Conservation (phyloP, 1,139 yeast genomes). For the Pichia sp. region DNA sequence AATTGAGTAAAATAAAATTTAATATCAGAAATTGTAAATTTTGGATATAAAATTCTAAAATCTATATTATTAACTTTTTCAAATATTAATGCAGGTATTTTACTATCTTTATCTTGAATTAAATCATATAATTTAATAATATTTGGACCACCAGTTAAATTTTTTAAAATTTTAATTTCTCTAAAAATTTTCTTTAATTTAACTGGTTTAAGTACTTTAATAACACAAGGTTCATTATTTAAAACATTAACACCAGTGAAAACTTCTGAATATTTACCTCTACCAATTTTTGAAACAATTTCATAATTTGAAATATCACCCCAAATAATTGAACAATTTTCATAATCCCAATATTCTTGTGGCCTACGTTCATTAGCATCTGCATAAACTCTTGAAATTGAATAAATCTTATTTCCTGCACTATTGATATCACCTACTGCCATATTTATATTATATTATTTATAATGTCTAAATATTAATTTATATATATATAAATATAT, state of each 20-base stretch:
- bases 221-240: constrained; percentile 56
- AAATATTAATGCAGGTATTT: constrained; percentile 89
- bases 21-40: constrained; percentile 75
- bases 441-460: too few relatives aligned
- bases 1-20: constrained; percentile 86
- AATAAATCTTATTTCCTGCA: constrained; percentile 34
- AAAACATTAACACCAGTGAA: constrained; percentile 71
- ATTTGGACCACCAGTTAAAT: constrained; percentile 82
- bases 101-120: constrained; percentile 84
- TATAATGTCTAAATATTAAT: too few relatives aligned
- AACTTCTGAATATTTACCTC: constrained; percentile 97
- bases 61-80: constrained; percentile 89
- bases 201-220: constrained; percentile 94
- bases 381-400: constrained; percentile 83
- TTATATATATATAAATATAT: too few relatives aligned
- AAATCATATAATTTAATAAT: constrained; percentile 76
- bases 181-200: constrained; percentile 94
- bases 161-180: constrained; percentile 88
- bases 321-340: constrained; percentile 47
- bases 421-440: neutral
- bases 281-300: constrained; percentile 84
- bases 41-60: constrained; percentile 87
- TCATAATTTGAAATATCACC: constrained; percentile 77
- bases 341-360: constrained; percentile 92
- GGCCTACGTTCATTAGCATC: constrained; percentile 79